phyloP scores from a whole-genome alignment of 192 early-diverging fungal genomes.

The Allomyces macrogynus region DNA sequence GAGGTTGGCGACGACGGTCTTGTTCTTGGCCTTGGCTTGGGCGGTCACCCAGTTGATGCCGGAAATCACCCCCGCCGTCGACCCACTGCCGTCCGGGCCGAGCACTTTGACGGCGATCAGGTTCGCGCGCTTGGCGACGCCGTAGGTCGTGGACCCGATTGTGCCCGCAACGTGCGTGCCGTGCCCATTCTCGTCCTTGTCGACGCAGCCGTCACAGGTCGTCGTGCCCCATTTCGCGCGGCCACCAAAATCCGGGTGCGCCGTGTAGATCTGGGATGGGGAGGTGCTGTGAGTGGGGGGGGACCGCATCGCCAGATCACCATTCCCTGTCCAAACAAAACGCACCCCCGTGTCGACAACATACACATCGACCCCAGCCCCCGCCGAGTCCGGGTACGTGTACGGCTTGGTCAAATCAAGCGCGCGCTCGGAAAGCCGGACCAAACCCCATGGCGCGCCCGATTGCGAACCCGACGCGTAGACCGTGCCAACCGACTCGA shows the following conservation, averaged over 20 bases:
- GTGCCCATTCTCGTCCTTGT: slow-evolving; percentile 21
- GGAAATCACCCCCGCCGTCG: slow-evolving; percentile 23
- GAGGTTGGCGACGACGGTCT: slow-evolving; percentile 2
- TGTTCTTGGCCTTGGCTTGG: slow-evolving; percentile 3
- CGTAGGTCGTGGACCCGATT: slow-evolving; percentile 28
- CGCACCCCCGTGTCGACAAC: slow-evolving; percentile 10
- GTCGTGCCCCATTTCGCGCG: slow-evolving; percentile 20
- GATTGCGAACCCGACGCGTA: slow-evolving; percentile 3
- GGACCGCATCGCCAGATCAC: too few species aligned
- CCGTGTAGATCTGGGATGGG: background rate
- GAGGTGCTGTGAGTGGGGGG: too few species aligned
- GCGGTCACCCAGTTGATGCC: slow-evolving; percentile 23
- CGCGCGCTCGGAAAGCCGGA: slow-evolving; percentile 9
- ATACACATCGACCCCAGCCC: slow-evolving; percentile 17
- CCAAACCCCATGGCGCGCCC: slow-evolving; percentile 21
- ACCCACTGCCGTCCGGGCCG: slow-evolving; percentile 24
- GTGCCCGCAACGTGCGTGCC: slow-evolving; percentile 28
- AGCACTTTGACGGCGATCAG: slow-evolving; percentile 42
- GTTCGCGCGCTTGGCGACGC: slow-evolving; percentile 41
- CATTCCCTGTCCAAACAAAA: background rate
- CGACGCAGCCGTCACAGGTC: background rate
- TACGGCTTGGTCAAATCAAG: slow-evolving; percentile 14
- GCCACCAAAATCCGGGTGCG: slow-evolving; percentile 22
- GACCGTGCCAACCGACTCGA: background rate
- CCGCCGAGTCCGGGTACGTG: slow-evolving; percentile 25